phyloP scores from a whole-genome alignment of 106 monocot species.

The Vanilla planifolia region DNA sequence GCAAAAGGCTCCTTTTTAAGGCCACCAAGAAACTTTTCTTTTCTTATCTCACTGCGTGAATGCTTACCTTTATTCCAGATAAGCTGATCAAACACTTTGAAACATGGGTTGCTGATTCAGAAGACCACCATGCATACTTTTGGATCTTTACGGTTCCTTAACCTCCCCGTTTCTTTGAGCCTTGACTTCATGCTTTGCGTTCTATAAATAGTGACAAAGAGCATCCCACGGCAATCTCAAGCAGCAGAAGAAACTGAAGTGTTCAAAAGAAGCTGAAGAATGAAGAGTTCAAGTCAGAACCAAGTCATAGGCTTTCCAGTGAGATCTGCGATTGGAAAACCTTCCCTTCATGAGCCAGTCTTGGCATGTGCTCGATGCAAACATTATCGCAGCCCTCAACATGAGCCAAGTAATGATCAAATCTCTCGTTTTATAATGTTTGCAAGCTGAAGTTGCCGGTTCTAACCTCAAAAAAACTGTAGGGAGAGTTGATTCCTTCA shows the following conservation, averaged over 20 bases:
- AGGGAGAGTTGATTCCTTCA: constrained; percentile 21
- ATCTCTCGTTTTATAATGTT: neutral
- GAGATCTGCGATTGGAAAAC: constrained; percentile 9
- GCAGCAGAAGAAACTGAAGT: neutral
- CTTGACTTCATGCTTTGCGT: neutral
- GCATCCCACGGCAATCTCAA: neutral
- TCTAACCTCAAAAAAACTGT: constrained; percentile 9
- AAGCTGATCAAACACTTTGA: constrained; percentile 25
- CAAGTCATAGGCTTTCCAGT: constrained; percentile 21
- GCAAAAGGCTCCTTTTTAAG: neutral
- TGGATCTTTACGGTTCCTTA: constrained; percentile 1
- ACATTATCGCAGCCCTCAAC: constrained; percentile 9
- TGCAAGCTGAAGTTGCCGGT: neutral
- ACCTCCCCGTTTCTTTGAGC: constrained; percentile 3
- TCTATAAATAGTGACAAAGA: constrained; percentile 15
- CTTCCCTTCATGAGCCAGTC: constrained; percentile 1
- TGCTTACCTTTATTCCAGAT: constrained; percentile 2
- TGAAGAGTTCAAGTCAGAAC: constrained; percentile 18
- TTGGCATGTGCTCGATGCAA: constrained; percentile 2
- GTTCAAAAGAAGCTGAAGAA: constrained; percentile 4
- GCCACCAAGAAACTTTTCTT: neutral
- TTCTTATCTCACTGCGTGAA: neutral
- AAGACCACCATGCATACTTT: neutral
- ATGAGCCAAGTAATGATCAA: constrained; percentile 14
- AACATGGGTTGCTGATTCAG: constrained; percentile 15